Percentiles rank a stretch among this genome's conserved stretches.
Conservation (phyloP, 2,329 filamentous ascomycete species). For the Ophiostoma sp. region DNA sequence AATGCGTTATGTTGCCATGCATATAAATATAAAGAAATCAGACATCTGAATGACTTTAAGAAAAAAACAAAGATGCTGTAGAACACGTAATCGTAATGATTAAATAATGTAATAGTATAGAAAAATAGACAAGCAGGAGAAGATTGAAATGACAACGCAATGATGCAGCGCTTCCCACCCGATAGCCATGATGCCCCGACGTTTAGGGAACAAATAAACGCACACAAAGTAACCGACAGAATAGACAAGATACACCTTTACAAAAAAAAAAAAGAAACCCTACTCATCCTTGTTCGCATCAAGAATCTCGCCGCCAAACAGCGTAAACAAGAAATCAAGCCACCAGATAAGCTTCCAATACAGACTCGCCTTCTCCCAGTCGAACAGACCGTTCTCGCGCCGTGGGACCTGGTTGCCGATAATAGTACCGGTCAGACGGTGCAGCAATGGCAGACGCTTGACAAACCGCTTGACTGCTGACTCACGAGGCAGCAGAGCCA, state of each 20-base stretch:
- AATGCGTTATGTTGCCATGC: neutral
- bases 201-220: neutral
- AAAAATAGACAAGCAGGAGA: neutral
- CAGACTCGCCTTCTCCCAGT: slow-evolving; percentile 62
- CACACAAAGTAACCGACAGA: neutral
- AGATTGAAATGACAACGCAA: neutral
- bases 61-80: neutral
- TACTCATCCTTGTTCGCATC: slow-evolving; percentile 53
- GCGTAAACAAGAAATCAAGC: slow-evolving; percentile 53
- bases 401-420: slow-evolving; percentile 72
- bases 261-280: neutral
- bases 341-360: slow-evolving; percentile 65
- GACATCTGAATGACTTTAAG: neutral
- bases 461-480: slow-evolving; percentile 60
- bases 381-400: slow-evolving; percentile 69
- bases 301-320: slow-evolving; percentile 56
- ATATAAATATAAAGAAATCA: neutral
- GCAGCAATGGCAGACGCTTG: slow-evolving; percentile 61
- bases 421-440: slow-evolving; percentile 66
- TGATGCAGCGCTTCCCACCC: neutral
- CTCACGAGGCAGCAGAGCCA: slow-evolving; percentile 65
- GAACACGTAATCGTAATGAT: neutral
- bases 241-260: neutral
- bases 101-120: slow-evolving; percentile 5
- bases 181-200: neutral